Conservation (phyloP, 1,139 yeast species). For the Blastobotrys elegans region DNA sequence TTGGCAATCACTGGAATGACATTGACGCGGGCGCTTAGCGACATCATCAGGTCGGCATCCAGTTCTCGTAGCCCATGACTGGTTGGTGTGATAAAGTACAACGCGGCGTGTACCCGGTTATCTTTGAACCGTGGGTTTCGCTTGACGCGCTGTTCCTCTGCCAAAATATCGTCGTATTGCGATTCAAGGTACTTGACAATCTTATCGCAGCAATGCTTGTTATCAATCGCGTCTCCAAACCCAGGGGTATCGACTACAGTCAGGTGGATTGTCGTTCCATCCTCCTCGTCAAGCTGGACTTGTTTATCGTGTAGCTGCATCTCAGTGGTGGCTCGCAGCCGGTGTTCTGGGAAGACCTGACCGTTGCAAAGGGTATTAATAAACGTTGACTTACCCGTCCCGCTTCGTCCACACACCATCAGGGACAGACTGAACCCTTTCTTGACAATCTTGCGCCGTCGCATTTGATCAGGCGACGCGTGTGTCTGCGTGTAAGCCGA, state of each 20-base stretch:
- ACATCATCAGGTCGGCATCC: constrained; percentile 72
- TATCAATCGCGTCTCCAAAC: constrained; percentile 69
- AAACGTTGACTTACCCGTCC: constrained; percentile 81
- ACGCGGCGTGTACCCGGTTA: constrained; percentile 66
- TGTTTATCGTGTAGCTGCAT: constrained; percentile 15
- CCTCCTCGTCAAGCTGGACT: constrained; percentile 35
- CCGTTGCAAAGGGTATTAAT: constrained; percentile 86
- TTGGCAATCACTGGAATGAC: constrained; percentile 83
- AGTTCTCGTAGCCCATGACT: constrained; percentile 73
- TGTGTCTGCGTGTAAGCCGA: no score
- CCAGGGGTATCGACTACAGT: constrained; percentile 71
- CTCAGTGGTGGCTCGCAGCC: constrained; percentile 18
- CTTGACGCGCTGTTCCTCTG: constrained; percentile 86
- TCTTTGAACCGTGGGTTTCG: constrained; percentile 75
- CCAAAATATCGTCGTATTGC: constrained; percentile 86
- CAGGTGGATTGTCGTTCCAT: constrained; percentile 59
- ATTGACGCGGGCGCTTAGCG: constrained; percentile 75
- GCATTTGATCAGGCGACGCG: constrained; percentile 34
- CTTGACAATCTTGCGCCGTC: constrained; percentile 71
- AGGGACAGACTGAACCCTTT: constrained; percentile 80
- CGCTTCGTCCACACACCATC: constrained; percentile 72
- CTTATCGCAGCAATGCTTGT: constrained; percentile 62
- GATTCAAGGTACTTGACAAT: constrained; percentile 74
- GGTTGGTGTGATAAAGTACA: constrained; percentile 67
- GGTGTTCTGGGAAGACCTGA: constrained; percentile 22